Evolutionary conservation across 371 early-diverging fungal genomes (phyloP), one percentile per base, ranked within the genome.

Genomic region (Mortierella sp.): DNA sequence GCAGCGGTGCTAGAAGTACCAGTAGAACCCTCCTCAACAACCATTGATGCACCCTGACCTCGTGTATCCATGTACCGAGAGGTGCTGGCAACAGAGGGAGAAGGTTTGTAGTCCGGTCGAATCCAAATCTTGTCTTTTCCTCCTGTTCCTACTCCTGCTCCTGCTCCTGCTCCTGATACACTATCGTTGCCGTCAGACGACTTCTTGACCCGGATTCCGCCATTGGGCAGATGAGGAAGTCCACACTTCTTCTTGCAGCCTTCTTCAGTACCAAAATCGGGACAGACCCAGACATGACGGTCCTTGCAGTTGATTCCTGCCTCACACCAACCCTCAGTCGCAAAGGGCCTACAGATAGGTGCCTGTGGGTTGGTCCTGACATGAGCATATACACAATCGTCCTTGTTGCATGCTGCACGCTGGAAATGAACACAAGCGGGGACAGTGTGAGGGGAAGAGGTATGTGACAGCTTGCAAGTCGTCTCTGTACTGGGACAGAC

Each of bases 371-470:
- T 90, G 42, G 90, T 88, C 71, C 87, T 87, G 44, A 93, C 92
- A 81, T 93, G 93, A 1, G 88, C 84, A 73, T 89, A 93, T 28
- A 88, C 72, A 75, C 93, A 93, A 26, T 82, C 72, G 10, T 89
- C 89, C 44, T 90, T 91, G 0, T 75, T 89, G 74, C 93, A 93
- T 0, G 81, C 81, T 8, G 88, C 89, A 11, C 88, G 88, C 72
- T 93, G 93, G 54, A 93, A 93, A 76, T 92, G 90, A 31, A 83
- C 81, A 68, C 93, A 93, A 48, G 91, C 91, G 3, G 93, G 91
- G 77, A 90, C 88, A 16, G 89, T 90, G 28, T 91, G 82, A 0
- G 90, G 88, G 19, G 88, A 90, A 3, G 90, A 91, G 6, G 79
- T 80, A 77, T 93, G 93, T 0, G 93, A 92, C 44, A 92, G 76